These are phyloP conservation scores for Lactarius akahatsu DNA, from an alignment of 768 basidiomycete genomes.

Conservation along the genomic window DNA sequence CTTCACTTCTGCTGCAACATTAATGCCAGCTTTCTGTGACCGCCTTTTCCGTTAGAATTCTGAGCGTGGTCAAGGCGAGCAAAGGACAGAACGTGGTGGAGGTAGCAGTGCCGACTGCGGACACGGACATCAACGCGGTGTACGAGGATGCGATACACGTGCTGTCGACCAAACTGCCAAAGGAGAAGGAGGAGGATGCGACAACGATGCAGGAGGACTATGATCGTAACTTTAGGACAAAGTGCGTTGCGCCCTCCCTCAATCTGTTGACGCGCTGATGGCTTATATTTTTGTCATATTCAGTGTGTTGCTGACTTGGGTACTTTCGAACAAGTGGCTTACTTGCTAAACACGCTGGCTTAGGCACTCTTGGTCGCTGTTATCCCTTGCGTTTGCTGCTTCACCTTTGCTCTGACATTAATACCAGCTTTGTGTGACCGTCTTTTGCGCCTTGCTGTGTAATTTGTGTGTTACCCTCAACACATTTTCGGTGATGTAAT, in stretches of 20 bases:
- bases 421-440: no score
- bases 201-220: constrained; percentile 78
- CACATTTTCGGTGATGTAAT: no score
- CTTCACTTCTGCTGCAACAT: no score
- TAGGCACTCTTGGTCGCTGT: constrained; percentile 71
- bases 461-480: no score
- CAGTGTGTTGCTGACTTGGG: constrained; percentile 83
- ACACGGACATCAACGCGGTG: constrained; percentile 84
- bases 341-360: constrained; percentile 1
- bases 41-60: no score
- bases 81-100: constrained; percentile 82
- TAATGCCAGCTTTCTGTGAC: no score
- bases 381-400: constrained; percentile 39
- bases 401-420: no score
- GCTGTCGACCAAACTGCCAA: constrained; percentile 73
- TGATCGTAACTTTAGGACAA: constrained; percentile 87
- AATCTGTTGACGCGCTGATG: constrained; percentile 17
- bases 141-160: constrained; percentile 92
- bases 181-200: constrained; percentile 58
- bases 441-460: no score
- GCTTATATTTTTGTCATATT: constrained; percentile 26
- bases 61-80: constrained; percentile 60
- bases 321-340: constrained; percentile 63
- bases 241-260: constrained; percentile 42
- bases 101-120: constrained; percentile 78